Base-by-base conservation (phyloP, 192 early-diverging fungal genomes). In the Gigaspora rosea region DNA sequence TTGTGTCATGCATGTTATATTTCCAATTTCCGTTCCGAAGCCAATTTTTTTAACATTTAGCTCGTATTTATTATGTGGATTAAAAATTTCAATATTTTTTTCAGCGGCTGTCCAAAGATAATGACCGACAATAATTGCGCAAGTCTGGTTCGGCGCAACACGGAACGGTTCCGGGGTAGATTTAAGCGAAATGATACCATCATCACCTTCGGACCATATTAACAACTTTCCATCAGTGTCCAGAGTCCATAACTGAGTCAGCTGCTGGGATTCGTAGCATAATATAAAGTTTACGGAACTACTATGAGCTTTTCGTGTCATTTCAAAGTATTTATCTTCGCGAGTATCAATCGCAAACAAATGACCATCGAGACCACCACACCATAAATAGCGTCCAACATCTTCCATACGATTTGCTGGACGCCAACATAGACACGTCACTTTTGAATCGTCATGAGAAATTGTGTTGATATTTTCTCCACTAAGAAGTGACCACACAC, bases 181-280 rank as follows among this genome's bases (percentile, higher is more conserved):
- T 50, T 80, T 71, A 16, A 80, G 69, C 8, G 80, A 79, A 49
- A 82, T 76, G 20, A 82, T 78, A 47, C 82, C 84, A 36, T 77
- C 47, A 4, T 73, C 64, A 48, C 83, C 78, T 69, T 78, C 80
- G 0, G 82, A 79, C 91, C 91, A 92, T 16, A 87, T 76, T 59
- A 86, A 87, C 20, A 92, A 76, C 15, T 83, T 76, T 10, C 91
- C 91, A 65, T 76, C 85, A 20, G 91, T 91, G 66, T 94, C 92
- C 9, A 92, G 67, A 9, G 91, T 92, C 89, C 90, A 92, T 71
- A 94, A 80, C 51, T 90, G 81, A 16, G 91, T 92, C 88, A 88
- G 91, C 67, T 92, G 78, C 51, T 90, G 81, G 12, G 78, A 73
- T 52, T 84, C 85, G 36, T 82, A 75, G 8, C 87, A 84, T 59